Evolutionary conservation across 805 yeast genomes (phyloP), one percentile per base, ranked within the genome.

Genomic region (Spathaspora hagerdaliae): DNA sequence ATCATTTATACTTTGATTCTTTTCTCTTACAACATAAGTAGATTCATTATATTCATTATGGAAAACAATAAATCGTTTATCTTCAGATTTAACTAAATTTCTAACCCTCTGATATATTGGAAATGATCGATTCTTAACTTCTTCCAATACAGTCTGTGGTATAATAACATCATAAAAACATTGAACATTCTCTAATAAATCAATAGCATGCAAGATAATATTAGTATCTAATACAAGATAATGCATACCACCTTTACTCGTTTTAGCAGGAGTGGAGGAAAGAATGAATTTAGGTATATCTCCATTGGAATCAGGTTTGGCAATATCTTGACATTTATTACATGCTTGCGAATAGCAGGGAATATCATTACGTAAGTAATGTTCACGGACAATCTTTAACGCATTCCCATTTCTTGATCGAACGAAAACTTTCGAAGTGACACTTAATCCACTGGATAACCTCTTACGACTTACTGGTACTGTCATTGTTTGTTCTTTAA

Each of bases 81-180:
- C 86, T 43, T 83, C 88, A 38, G 79, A 74, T 54, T 87, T 84
- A 29, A 87, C 82, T 14, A 94, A 69, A 2, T 86, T 78, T 57
- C 97, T 77, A 40, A 92, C 65, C 60, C 99, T 77, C 56, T 87
- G 82, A 62, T 91, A 94, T 14, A 92, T 83, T 4, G 99, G 96
- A 58, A 83, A 80, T 42, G 96, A 87, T 58, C 84, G 75, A 60
- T 89, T 89, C 52, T 88, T 80, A 8, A 92, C 96, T 64, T 94
- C 98, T 54, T 95, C 97, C 32, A 94, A 71, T 2, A 89, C 97
- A 6, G 96, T 86, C 62, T 94, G 99, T 1, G 98, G 96, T n/a
- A 94, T 71, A 46, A 94, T 84, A 13, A 91, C 96, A 65, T 94
- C 98, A 57, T 77, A 84, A 58, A 94, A 87, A 44, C 87, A 84